phyloP scores from a whole-genome alignment of 1,139 yeast genomes.

The Hansenula sp. region DNA sequence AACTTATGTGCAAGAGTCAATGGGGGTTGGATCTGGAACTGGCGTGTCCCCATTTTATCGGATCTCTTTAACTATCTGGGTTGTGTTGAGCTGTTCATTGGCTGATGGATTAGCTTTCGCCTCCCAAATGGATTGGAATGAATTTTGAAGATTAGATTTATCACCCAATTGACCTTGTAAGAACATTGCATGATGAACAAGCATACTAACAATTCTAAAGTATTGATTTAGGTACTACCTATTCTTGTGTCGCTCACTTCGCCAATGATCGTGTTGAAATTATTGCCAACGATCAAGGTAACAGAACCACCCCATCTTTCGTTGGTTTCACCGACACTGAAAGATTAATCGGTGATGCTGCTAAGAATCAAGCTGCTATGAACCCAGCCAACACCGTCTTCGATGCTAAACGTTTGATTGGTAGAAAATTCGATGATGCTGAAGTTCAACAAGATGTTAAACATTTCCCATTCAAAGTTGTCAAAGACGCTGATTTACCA shows the following conservation, averaged over 20 bases:
- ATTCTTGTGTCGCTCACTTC: constrained; percentile 96
- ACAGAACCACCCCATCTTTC: constrained; percentile 98
- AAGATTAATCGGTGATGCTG: constrained; percentile 99
- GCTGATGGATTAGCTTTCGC: not conserved
- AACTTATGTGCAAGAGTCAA: not conserved
- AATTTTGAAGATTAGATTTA: too few relatives aligned
- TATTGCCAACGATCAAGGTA: constrained; percentile 99
- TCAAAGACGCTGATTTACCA: constrained; percentile 87
- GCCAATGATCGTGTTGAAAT: constrained; percentile 83
- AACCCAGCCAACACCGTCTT: constrained; percentile 97
- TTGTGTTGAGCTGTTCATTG: not conserved
- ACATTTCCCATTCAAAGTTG: constrained; percentile 96
- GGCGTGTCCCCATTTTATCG: too few relatives aligned
- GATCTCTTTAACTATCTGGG: too few relatives aligned
- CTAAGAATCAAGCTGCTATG: constrained; percentile 98
- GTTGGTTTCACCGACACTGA: constrained; percentile 98
- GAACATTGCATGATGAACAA: too few relatives aligned
- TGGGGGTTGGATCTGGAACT: not conserved
- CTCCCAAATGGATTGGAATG: not conserved
- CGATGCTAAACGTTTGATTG: constrained; percentile 98
- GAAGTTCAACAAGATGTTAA: constrained; percentile 95
- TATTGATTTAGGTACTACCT: constrained; percentile 97
- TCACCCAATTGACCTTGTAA: too few relatives aligned
- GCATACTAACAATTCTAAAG: constrained; percentile 16
- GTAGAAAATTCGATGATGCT: constrained; percentile 88